A percentile compares a stretch with the other conserved stretches of the same genome.
Conservation (phyloP, 768 basidiomycete species). For the Strobilomyces confusus region DNA sequence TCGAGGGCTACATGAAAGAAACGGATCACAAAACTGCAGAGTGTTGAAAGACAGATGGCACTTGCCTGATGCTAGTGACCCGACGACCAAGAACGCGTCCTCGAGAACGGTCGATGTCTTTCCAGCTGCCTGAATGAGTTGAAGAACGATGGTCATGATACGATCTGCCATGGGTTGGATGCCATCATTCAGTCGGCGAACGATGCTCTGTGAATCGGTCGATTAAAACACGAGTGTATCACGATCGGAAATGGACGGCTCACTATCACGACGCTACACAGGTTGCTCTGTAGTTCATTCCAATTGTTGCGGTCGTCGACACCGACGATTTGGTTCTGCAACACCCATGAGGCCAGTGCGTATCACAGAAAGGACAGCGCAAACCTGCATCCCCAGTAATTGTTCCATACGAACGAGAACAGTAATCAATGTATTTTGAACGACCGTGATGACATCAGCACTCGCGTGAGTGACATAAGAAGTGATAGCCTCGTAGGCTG, state of each 20-base stretch:
- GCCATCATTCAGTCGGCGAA: conserved; percentile 77
- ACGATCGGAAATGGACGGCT: conserved; percentile 26
- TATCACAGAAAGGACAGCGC: conserved; percentile 17
- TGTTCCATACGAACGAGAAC: conserved; percentile 91
- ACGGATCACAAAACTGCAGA: not conserved
- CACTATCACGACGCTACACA: conserved; percentile 87
- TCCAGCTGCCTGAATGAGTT: conserved; percentile 80
- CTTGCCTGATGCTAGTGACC: conserved; percentile 75
- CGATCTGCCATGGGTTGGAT: conserved; percentile 89
- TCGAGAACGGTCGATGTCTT: conserved; percentile 95
- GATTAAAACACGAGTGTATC: not conserved
- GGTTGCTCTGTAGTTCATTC: conserved; percentile 96
- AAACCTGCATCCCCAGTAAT: conserved; percentile 75
- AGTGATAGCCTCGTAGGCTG: conserved; percentile 94
- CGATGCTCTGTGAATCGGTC: conserved; percentile 58
- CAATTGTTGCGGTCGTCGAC: conserved; percentile 97
- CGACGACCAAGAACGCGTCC: conserved; percentile 93
- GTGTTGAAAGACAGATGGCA: not conserved
- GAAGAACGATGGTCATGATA: conserved; percentile 89
- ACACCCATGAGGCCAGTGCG: not conserved
- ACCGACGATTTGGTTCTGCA: conserved; percentile 87
- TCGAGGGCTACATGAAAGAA: conserved; percentile 59
- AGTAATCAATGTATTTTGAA: conserved; percentile 76
- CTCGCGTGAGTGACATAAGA: conserved; percentile 81
- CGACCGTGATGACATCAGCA: conserved; percentile 71